These are phyloP conservation scores for Brasenia schreberi DNA, from an alignment of 164 flowering plant genomes.

Conservation along the genomic window DNA sequence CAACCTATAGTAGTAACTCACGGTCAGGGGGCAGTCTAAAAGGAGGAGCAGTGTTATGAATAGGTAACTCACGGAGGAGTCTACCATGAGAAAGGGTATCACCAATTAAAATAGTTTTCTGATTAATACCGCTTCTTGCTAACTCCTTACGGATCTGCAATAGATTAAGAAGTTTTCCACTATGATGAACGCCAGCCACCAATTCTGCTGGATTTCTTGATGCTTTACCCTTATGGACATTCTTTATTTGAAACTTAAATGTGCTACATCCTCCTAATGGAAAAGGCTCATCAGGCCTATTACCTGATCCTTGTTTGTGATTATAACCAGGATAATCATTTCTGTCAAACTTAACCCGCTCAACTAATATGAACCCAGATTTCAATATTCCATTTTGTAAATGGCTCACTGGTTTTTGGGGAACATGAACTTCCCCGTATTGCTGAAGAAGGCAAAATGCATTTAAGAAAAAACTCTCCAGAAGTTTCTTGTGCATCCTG, in stretches of 20 bases:
- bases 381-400: constrained; percentile 27
- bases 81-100: too few relatives aligned
- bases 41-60: too few relatives aligned
- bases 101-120: too few relatives aligned
- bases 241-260: constrained; percentile 17
- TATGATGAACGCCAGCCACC: too few relatives aligned
- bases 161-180: too few relatives aligned
- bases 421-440: constrained; percentile 50
- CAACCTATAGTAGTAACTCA: too few relatives aligned
- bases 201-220: background rate
- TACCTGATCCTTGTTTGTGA: constrained; percentile 30
- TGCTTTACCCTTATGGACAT: background rate
- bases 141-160: background rate
- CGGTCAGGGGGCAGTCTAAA: too few relatives aligned
- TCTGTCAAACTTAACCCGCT: constrained; percentile 17
- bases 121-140: background rate
- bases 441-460: constrained; percentile 3
- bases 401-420: constrained; percentile 40
- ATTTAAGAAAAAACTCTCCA: background rate
- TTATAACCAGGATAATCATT: constrained; percentile 31
- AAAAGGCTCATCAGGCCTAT: constrained; percentile 18
- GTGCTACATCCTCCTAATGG: constrained; percentile 28
- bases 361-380: constrained; percentile 15
- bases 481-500: background rate
- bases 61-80: too few relatives aligned